Evolutionary conservation across 192 early-diverging fungal genomes (phyloP).

Genomic region (Dissophora ornata): DNA sequence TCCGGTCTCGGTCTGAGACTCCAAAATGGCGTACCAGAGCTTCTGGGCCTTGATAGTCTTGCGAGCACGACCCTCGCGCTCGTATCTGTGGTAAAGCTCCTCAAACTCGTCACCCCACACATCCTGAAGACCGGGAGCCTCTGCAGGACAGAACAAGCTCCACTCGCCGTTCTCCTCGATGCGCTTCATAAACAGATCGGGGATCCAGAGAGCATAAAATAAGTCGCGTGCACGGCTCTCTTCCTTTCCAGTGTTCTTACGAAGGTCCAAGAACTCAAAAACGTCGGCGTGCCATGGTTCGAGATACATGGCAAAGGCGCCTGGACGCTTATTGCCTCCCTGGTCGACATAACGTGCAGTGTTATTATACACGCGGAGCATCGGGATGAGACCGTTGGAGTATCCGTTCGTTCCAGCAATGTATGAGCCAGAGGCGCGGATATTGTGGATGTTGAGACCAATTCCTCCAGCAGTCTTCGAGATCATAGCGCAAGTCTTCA

Average conservation of each 20-base stretch:
- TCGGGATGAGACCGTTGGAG: slow-evolving; percentile 96
- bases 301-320: slow-evolving; percentile 98
- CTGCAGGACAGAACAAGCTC: slow-evolving; percentile 95
- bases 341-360: slow-evolving; percentile 99
- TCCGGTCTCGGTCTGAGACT: slow-evolving; percentile 97
- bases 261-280: slow-evolving; percentile 95
- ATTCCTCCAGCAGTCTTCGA: slow-evolving; percentile 98
- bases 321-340: slow-evolving; percentile 98
- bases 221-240: slow-evolving; percentile 96
- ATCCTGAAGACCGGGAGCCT: slow-evolving; percentile 90
- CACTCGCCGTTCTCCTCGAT: slow-evolving; percentile 95
- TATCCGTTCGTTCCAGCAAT: slow-evolving; percentile 98
- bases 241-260: slow-evolving; percentile 99
- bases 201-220: slow-evolving; percentile 98
- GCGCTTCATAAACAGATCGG: slow-evolving; percentile 97
- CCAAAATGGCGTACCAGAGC: slow-evolving; percentile 96
- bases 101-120: slow-evolving; percentile 96
- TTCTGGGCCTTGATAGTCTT: slow-evolving; percentile 97
- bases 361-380: slow-evolving; percentile 98
- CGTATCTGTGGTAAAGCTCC: slow-evolving; percentile 85
- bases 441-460: slow-evolving; percentile 97
- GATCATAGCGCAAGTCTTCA: slow-evolving; percentile 97
- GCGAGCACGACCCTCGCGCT: slow-evolving; percentile 84
- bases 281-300: slow-evolving; percentile 99
- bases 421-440: slow-evolving; percentile 94